Conservation (phyloP, 345 rosid genomes). For the Eucalyptus rudis region DNA sequence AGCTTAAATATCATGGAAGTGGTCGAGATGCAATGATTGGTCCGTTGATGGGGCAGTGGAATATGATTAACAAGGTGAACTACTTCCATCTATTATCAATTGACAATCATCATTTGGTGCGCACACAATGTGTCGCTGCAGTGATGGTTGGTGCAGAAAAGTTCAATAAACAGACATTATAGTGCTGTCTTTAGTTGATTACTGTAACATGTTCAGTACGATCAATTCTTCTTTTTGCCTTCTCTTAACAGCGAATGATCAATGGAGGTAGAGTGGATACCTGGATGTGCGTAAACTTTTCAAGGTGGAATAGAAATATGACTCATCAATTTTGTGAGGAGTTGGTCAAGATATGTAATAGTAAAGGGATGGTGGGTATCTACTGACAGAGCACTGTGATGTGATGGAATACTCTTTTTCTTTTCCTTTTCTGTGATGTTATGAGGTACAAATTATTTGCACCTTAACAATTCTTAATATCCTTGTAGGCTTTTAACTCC, state of each 20-base stretch:
- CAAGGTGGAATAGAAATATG: background rate
- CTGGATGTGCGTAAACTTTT: constrained; percentile 63
- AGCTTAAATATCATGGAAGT: constrained; percentile 67
- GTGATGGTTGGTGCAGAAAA: background rate
- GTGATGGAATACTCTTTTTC: background rate
- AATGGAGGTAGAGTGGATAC: constrained; percentile 47
- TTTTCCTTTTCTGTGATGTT: background rate
- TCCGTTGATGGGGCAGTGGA: constrained; percentile 62
- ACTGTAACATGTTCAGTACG: background rate
- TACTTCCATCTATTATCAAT: background rate
- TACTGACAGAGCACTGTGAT: background rate
- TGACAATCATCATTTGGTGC: background rate
- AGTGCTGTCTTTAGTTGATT: background rate
- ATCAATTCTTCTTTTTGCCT: background rate
- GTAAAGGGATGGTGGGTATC: constrained; percentile 57
- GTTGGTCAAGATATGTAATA: constrained; percentile 38
- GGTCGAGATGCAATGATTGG: constrained; percentile 29
- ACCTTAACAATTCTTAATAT: background rate
- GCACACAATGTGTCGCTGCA: background rate
- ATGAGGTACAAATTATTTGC: background rate
- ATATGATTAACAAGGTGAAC: constrained; percentile 59
- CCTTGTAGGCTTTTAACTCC: constrained; percentile 21
- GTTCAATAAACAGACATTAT: background rate
- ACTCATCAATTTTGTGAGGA: constrained; percentile 26
- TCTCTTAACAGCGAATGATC: constrained; percentile 50